Percentiles rank a stretch among this genome's conserved stretches.
These are phyloP conservation scores for Cyclotella sp. DNA, from an alignment of 108 stramenopile genomes.

Conservation along the genomic window DNA sequence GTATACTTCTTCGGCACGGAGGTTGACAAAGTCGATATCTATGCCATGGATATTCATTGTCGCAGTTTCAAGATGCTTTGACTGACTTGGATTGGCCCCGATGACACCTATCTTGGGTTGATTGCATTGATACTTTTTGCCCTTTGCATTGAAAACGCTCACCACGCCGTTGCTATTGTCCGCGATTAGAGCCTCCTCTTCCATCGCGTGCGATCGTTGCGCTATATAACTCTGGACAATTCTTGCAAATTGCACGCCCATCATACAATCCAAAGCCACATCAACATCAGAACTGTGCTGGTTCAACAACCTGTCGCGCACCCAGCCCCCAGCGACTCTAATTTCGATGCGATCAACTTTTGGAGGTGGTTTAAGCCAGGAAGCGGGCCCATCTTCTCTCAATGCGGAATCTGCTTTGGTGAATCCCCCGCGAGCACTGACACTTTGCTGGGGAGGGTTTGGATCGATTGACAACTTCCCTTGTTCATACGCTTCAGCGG, in stretches of 20 bases:
- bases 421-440: constrained; percentile 44
- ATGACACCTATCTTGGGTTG: constrained; percentile 82
- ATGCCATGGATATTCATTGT: constrained; percentile 86
- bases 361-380: constrained; percentile 34
- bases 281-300: constrained; percentile 92
- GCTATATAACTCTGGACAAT: constrained; percentile 79
- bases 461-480: constrained; percentile 40
- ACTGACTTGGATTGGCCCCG: constrained; percentile 96
- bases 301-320: constrained; percentile 90
- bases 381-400: constrained; percentile 6
- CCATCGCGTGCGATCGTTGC: not conserved
- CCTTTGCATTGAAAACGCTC: constrained; percentile 7
- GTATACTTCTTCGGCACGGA: constrained; percentile 90
- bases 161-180: not conserved
- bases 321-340: constrained; percentile 89
- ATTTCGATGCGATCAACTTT: constrained; percentile 50
- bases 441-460: constrained; percentile 17
- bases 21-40: constrained; percentile 93
- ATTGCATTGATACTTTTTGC: constrained; percentile 23
- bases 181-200: not conserved
- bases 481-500: constrained; percentile 52
- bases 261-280: constrained; percentile 91
- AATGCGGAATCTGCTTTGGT: constrained; percentile 12
- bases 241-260: constrained; percentile 92
- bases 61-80: constrained; percentile 99